Percentiles rank a stretch among this genome's conserved stretches.
Conservation (phyloP, 2,329 filamentous ascomycete species). For the Aspergillus fumigatus region DNA sequence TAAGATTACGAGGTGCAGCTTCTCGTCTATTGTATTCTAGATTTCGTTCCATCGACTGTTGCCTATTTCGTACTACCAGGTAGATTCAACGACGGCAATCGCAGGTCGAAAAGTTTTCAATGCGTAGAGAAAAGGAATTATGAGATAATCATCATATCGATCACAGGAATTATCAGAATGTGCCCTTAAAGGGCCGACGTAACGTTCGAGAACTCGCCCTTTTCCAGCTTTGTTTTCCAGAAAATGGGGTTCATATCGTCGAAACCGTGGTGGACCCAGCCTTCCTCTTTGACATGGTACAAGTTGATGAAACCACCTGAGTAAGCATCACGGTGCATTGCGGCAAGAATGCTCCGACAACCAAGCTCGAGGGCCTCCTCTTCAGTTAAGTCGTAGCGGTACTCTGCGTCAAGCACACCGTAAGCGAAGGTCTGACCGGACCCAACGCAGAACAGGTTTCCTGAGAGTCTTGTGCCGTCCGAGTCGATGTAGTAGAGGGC, state of each 20-base stretch:
- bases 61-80: neutral
- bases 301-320: conserved; percentile 98
- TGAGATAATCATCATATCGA: conserved; percentile 10
- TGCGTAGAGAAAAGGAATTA: conserved; percentile 9
- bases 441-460: conserved; percentile 97
- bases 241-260: conserved; percentile 98
- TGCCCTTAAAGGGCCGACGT: conserved; percentile 60
- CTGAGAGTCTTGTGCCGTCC: conserved; percentile 85
- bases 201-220: conserved; percentile 97
- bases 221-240: conserved; percentile 98
- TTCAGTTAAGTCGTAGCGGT: conserved; percentile 79
- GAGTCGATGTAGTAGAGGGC: conserved; percentile 99
- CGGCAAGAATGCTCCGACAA: conserved; percentile 86
- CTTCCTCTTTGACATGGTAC: conserved; percentile 98
- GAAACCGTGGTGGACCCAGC: conserved; percentile 99
- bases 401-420: conserved; percentile 93
- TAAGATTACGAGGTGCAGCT: neutral
- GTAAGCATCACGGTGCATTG: conserved; percentile 96
- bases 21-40: neutral
- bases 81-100: neutral
- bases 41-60: neutral
- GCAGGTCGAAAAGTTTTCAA: conserved; percentile 5
- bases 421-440: conserved; percentile 99
- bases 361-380: conserved; percentile 90
- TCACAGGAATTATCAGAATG: conserved; percentile 10